Base-by-base conservation (phyloP, 108 stramenopile species). In the Conticribra guillardii region DNA sequence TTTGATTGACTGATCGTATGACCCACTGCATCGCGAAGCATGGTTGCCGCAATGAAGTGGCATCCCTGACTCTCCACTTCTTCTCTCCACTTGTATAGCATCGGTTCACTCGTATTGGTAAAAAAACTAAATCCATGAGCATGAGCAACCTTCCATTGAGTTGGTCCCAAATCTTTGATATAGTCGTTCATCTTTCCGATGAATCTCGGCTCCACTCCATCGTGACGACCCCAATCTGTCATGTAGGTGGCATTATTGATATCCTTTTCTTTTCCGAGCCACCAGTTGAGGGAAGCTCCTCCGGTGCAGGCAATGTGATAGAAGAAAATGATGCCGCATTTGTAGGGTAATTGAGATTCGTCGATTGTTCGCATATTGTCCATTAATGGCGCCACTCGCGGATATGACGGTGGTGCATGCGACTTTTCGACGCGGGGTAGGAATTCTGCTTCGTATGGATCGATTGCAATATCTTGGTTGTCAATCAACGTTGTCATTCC, bases 131-230 rank as follows among this genome's bases (percentile, higher is more conserved):
- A 61, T 22, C 79, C 79, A 49, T 80, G 79, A n/a, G 72, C 79
- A 60, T 80, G 79, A 18, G 72, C 79, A 24, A 80, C 56, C 51
- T 59, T 73, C 79, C 79, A 80, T 27, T 80, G 67, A 26, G 57
- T 21, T 0, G 60, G 58, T 0, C 23, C 27, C 28, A 74, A 60
- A 1, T 29, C 37, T 1, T 46, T 18, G n/a, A 74, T 57, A 17
- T 67, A 65, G 0, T 47, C 29, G 16, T 74, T 51, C 73, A 74
- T 74, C 1, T 59, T 65, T 17, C 28, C 23, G 37, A 74, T 74
- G 41, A 74, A 74, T 54, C 37, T 50, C 32, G 45, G 56, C 46
- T 74, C 47, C 1, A 74, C 65, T 1, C 41, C 65, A 26, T 56
- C 64, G 23, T 67, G 56, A 54, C 73, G 31, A 53, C 73, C 73